Evolutionary conservation across 1,284 basidiomycete species (phyloP).

Genomic region (Farysia itapuensis): DNA sequence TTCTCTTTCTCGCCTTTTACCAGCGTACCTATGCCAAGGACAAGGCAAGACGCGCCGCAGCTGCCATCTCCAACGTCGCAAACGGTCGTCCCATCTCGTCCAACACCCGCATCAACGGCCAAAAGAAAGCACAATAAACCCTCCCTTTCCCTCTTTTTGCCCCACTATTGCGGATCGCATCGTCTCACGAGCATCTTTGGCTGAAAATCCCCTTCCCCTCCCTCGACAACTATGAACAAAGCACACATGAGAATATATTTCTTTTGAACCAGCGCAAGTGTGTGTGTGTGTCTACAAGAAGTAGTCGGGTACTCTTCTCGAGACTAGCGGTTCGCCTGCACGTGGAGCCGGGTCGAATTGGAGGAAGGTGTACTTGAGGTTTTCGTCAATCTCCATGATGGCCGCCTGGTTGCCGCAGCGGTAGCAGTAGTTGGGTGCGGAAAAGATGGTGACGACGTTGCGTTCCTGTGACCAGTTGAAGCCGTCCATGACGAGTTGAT

Average conservation of each 20-base stretch:
- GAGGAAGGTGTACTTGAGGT: conserved; percentile 92
- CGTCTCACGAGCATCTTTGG: no score
- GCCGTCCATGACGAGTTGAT: conserved; percentile 90
- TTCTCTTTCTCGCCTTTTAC: conserved; percentile 61
- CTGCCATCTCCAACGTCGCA: no score
- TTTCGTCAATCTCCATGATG: conserved; percentile 99
- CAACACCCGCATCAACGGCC: no score
- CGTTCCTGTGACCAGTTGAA: conserved; percentile 96
- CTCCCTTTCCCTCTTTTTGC: no score
- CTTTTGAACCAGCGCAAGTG: background rate
- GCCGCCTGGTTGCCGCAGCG: conserved; percentile 99
- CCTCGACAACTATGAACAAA: no score
- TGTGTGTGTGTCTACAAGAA: conserved; percentile 28
- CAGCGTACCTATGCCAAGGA: conserved; percentile 56
- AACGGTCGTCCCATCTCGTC: no score
- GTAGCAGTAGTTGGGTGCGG: conserved; percentile 87
- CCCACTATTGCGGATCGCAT: no score
- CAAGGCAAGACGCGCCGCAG: conserved; percentile 16
- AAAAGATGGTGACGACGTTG: conserved; percentile 99
- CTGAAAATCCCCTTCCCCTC: no score
- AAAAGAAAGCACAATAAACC: no score
- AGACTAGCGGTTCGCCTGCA: conserved; percentile 95
- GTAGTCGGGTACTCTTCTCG: conserved; percentile 90
- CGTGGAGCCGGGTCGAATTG: conserved; percentile 99
- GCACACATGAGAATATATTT: background rate